phyloP scores from a whole-genome alignment of 345 rosid species.

The Bruguiera gymnorhiza region DNA sequence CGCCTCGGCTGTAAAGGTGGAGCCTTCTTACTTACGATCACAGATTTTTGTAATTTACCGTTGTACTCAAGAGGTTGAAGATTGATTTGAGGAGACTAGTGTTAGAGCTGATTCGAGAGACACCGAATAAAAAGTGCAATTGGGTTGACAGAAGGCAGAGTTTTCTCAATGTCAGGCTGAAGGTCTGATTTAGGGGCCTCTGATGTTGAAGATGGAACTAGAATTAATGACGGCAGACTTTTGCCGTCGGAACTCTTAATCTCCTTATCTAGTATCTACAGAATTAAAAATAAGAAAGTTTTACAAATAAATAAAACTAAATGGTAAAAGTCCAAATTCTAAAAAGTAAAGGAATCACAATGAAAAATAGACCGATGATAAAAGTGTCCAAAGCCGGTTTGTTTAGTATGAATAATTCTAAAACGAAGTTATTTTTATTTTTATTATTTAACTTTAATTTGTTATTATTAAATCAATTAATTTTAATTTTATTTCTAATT shows the following conservation, averaged over 20 bases:
- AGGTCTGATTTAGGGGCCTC: slow-evolving; percentile 11
- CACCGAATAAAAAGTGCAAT: not conserved
- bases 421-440: no score
- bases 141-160: not conserved
- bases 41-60: slow-evolving; percentile 24
- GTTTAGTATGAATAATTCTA: slow-evolving; percentile 22
- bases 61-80: slow-evolving; percentile 29
- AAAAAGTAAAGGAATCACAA: slow-evolving; percentile 29
- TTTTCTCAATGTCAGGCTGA: not conserved
- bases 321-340: slow-evolving; percentile 23
- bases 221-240: slow-evolving; percentile 18
- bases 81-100: slow-evolving; percentile 34
- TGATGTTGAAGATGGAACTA: slow-evolving; percentile 1
- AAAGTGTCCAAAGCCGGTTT: slow-evolving; percentile 23
- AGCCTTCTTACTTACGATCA: slow-evolving; percentile 26
- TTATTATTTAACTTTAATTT: no score
- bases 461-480: no score
- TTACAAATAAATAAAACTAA: slow-evolving; percentile 14
- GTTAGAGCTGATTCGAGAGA: slow-evolving; percentile 2
- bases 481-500: no score
- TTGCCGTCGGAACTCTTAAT: not conserved
- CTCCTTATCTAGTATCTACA: not conserved
- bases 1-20: slow-evolving; percentile 28
- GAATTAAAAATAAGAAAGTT: not conserved
- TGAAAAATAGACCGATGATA: slow-evolving; percentile 27